phyloP scores from a whole-genome alignment of 129 eudicot species.

The Ambrosia trifida region DNA sequence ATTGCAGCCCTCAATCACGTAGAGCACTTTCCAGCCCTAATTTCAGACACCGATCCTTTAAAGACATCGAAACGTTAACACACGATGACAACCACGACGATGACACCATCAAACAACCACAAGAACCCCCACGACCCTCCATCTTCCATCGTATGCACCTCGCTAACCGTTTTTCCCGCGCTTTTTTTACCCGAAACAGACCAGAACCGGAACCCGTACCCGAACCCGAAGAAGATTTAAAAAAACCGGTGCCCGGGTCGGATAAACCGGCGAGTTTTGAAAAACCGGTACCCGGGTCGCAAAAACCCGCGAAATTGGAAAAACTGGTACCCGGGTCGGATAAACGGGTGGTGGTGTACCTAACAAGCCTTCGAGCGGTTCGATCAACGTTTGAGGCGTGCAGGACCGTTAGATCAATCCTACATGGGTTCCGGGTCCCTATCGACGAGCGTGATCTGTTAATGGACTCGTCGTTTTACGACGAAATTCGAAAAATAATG shows the following conservation, averaged over 20 bases:
- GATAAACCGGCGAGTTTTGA: neutral
- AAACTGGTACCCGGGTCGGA: conserved; percentile 54
- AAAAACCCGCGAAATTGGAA: neutral
- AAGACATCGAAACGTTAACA: conserved; percentile 58
- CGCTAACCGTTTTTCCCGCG: conserved; percentile 47
- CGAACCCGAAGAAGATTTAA: neutral
- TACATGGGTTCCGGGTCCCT: conserved; percentile 65
- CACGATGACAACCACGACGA: conserved; percentile 16
- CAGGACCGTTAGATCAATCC: conserved; percentile 57
- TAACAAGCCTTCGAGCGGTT: conserved; percentile 78
- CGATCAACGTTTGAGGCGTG: conserved; percentile 92
- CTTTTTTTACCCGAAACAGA: conserved; percentile 37
- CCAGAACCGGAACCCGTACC: conserved; percentile 9
- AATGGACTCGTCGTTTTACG: conserved; percentile 66
- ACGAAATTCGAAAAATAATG: conserved; percentile 59
- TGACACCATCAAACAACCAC: neutral
- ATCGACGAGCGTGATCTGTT: conserved; percentile 92
- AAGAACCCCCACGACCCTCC: conserved; percentile 21
- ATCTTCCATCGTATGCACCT: conserved; percentile 74
- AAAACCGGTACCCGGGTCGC: too few relatives aligned
- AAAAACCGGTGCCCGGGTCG: neutral
- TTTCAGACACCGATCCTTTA: conserved; percentile 50
- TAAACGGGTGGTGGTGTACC: conserved; percentile 57
- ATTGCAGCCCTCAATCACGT: conserved; percentile 29
- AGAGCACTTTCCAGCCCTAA: conserved; percentile 37